A percentile compares a stretch with the other conserved stretches of the same genome.
phyloP scores from a whole-genome alignment of 805 yeast genomes.

The Ogataea trehalophila region DNA sequence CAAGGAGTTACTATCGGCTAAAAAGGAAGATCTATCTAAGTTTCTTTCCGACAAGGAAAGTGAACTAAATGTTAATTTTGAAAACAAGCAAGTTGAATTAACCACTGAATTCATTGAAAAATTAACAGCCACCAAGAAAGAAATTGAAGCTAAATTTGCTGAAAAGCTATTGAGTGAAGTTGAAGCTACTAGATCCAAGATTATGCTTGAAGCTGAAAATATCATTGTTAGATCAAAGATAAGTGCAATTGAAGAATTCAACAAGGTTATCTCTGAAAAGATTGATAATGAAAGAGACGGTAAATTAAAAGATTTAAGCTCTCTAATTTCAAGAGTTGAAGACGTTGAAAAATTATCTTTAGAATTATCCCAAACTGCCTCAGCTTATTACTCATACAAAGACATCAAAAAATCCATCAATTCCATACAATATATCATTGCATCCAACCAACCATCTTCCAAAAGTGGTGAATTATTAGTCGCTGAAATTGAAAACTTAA shows the following conservation, averaged over 20 bases:
- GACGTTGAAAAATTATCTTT: slow-evolving; percentile 52
- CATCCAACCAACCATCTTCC: slow-evolving; percentile 32
- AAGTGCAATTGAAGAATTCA: slow-evolving; percentile 64
- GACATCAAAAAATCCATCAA: slow-evolving; percentile 41
- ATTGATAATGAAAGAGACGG: slow-evolving; percentile 76
- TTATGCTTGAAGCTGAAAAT: slow-evolving; percentile 70
- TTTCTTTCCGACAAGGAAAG: slow-evolving; percentile 27
- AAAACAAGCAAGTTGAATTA: slow-evolving; percentile 42
- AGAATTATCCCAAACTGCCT: slow-evolving; percentile 39
- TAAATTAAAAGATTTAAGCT: slow-evolving; percentile 63
- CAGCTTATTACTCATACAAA: slow-evolving; percentile 32
- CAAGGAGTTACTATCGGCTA: slow-evolving; percentile 15
- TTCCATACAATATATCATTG: slow-evolving; percentile 37
- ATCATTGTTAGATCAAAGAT: slow-evolving; percentile 62
- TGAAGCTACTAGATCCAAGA: slow-evolving; percentile 57
- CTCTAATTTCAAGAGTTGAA: slow-evolving; percentile 49
- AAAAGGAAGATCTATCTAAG: slow-evolving; percentile 15
- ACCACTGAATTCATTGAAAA: slow-evolving; percentile 56
- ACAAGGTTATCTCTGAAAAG: slow-evolving; percentile 48
- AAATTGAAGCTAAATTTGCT: slow-evolving; percentile 55
- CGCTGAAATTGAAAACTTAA: slow-evolving; percentile 33
- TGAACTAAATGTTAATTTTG: slow-evolving; percentile 26
- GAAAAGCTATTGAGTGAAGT: slow-evolving; percentile 58
- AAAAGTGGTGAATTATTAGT: slow-evolving; percentile 46
- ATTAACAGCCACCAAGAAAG: slow-evolving; percentile 56